Evolutionary conservation across 805 yeast species (phyloP).

Genomic region (Saccharomycodes ludwigii): DNA sequence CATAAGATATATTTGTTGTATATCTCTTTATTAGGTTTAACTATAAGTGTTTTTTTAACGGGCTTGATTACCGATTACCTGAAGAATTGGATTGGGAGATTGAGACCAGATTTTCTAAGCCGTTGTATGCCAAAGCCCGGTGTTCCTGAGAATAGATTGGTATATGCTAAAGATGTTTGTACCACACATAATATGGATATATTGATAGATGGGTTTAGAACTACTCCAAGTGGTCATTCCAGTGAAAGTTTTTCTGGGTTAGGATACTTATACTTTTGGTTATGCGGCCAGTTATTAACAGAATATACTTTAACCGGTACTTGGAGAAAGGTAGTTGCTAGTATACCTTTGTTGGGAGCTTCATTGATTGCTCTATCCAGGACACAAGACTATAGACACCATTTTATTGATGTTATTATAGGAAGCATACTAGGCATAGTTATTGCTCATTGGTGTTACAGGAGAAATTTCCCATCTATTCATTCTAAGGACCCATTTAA

Average conservation of each 20-base stretch:
- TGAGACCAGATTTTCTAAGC: slow-evolving; percentile 83
- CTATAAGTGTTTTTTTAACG: slow-evolving; percentile 45
- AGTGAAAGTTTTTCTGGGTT: slow-evolving; percentile 58
- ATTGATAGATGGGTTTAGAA: slow-evolving; percentile 61
- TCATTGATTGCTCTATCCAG: slow-evolving; percentile 69
- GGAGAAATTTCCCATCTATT: slow-evolving; percentile 29
- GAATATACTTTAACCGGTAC: slow-evolving; percentile 39
- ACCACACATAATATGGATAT: slow-evolving; percentile 34
- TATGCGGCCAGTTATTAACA: slow-evolving; percentile 51
- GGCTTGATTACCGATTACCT: slow-evolving; percentile 56
- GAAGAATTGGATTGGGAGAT: slow-evolving; percentile 80
- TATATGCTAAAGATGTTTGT: slow-evolving; percentile 53
- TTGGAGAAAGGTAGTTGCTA: slow-evolving; percentile 46
- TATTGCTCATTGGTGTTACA: slow-evolving; percentile 37
- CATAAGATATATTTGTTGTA: slow-evolving; percentile 47
- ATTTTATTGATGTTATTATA: slow-evolving; percentile 67
- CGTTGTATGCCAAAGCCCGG: slow-evolving; percentile 61
- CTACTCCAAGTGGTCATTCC: slow-evolving; percentile 78
- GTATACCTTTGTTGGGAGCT: slow-evolving; percentile 57
- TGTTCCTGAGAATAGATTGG: slow-evolving; percentile 43
- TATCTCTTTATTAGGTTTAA: slow-evolving; percentile 54
- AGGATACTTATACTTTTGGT: slow-evolving; percentile 51
- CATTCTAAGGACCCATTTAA: slow-evolving; percentile 24
- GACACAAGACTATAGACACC: slow-evolving; percentile 89
- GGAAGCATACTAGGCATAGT: slow-evolving; percentile 59